Evolutionary conservation across 768 basidiomycete genomes (phyloP).

Genomic region (Suillus americanus): DNA sequence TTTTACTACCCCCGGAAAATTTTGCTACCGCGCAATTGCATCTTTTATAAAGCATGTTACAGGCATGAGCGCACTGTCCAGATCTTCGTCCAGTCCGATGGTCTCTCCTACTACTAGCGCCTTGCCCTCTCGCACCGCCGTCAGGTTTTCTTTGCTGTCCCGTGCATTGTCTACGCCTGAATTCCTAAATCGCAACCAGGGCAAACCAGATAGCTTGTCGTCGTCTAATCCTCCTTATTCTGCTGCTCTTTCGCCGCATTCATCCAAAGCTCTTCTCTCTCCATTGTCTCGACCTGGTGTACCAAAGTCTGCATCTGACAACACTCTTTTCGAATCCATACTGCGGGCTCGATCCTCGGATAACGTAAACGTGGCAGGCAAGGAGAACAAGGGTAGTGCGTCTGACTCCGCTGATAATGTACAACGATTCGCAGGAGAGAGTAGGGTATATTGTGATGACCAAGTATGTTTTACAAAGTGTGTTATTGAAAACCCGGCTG

Average conservation of each 20-base stretch:
- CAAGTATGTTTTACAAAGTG: slow-evolving; percentile 37
- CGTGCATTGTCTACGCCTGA: slow-evolving; percentile 11
- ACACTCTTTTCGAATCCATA: slow-evolving; percentile 1
- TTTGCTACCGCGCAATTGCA: slow-evolving; percentile 76
- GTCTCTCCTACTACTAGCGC: slow-evolving; percentile 8
- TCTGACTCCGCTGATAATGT: slow-evolving; percentile 13
- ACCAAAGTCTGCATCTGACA: slow-evolving; percentile 15
- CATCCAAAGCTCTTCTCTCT: slow-evolving; percentile 6
- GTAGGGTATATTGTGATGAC: slow-evolving; percentile 51
- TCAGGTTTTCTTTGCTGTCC: slow-evolving; percentile 1
- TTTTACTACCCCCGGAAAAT: slow-evolving; percentile 78
- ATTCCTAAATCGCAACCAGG: neutral
- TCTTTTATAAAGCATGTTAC: slow-evolving; percentile 68
- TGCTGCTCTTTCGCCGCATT: neutral
- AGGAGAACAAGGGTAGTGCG: slow-evolving; percentile 16
- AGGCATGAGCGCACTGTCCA: slow-evolving; percentile 35
- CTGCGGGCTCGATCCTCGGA: neutral
- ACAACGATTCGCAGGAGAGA: slow-evolving; percentile 57
- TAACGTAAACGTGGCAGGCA: slow-evolving; percentile 19
- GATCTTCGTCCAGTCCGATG: slow-evolving; percentile 9
- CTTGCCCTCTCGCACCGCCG: neutral
- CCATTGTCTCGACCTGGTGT: slow-evolving; percentile 14
- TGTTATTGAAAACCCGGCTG: neutral
- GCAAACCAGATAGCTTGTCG: neutral
- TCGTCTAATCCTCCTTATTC: neutral